Evolutionary conservation across 202 grass and related monocot species (phyloP).

Genomic region (Bolboschoenoplectus hybrid): DNA sequence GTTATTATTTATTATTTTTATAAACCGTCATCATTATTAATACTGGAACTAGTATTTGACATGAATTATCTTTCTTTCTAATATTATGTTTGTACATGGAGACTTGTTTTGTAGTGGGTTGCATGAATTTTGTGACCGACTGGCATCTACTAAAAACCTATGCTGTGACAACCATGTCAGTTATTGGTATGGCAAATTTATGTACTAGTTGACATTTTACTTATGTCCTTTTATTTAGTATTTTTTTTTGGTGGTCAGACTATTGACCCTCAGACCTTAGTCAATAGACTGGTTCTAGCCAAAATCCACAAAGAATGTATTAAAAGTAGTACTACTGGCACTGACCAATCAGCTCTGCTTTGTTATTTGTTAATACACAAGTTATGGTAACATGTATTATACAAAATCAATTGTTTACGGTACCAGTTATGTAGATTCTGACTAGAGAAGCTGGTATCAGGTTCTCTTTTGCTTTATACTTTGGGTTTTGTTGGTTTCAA

Average conservation of each 20-base stretch:
- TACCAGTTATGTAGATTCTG: not conserved
- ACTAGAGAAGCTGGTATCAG: not conserved
- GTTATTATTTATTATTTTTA: not conserved
- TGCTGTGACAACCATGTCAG: not conserved
- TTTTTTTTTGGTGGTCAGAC: not conserved
- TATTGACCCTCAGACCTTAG: not conserved
- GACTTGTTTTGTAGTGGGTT: constrained; percentile 15
- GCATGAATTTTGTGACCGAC: constrained; percentile 4
- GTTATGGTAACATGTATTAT: not conserved
- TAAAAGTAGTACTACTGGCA: not conserved
- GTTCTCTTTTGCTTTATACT: not conserved
- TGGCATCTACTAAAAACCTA: not conserved
- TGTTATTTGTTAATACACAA: not conserved
- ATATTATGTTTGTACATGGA: not conserved
- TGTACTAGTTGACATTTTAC: not conserved
- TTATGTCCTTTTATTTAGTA: not conserved
- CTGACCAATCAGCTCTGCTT: not conserved
- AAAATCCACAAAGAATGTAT: not conserved
- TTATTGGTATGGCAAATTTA: not conserved
- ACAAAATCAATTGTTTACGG: not conserved
- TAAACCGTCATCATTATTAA: not conserved
- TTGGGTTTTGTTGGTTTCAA: not conserved
- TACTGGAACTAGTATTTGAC: not conserved
- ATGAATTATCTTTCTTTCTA: constrained; percentile 2
- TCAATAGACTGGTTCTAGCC: not conserved